A percentile compares a stretch with the other conserved stretches of the same genome.
phyloP scores from a whole-genome alignment of 257 asterid species.

The Forsythia viridissima region DNA sequence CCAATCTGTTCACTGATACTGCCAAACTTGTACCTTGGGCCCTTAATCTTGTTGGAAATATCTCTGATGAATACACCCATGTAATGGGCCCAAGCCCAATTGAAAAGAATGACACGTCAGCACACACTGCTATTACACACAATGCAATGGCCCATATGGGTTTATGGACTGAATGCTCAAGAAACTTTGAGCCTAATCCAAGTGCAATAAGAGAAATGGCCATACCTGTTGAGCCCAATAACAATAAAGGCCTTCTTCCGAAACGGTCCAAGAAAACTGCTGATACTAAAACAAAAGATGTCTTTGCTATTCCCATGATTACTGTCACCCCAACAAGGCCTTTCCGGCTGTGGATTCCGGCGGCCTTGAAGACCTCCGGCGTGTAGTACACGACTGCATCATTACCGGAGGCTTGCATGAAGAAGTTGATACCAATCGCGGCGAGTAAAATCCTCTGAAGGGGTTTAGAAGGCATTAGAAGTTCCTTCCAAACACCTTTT shows the following conservation, averaged over 20 bases:
- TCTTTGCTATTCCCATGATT: slow-evolving; percentile 66
- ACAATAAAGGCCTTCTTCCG: slow-evolving; percentile 73
- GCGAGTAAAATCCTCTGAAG: slow-evolving; percentile 62
- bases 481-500: slow-evolving; percentile 68
- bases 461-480: slow-evolving; percentile 49
- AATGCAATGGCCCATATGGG: slow-evolving; percentile 77
- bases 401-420: slow-evolving; percentile 92
- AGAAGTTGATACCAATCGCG: slow-evolving; percentile 79
- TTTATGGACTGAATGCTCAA: slow-evolving; percentile 41
- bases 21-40: slow-evolving; percentile 78
- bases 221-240: slow-evolving; percentile 67
- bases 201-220: slow-evolving; percentile 54
- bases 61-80: slow-evolving; percentile 81
- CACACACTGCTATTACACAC: slow-evolving; percentile 67
- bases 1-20: slow-evolving; percentile 72
- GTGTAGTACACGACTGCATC: slow-evolving; percentile 90
- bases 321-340: slow-evolving; percentile 68
- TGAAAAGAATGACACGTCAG: slow-evolving; percentile 80
- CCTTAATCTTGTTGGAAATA: slow-evolving; percentile 65
- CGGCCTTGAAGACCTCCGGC: slow-evolving; percentile 72
- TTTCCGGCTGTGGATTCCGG: slow-evolving; percentile 55
- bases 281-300: slow-evolving; percentile 60
- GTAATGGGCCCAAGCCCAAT: slow-evolving; percentile 93
- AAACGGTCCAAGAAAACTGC: slow-evolving; percentile 71
- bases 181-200: slow-evolving; percentile 62